These are phyloP conservation scores for Ascochyta pisi DNA, from an alignment of 2,329 filamentous ascomycete species.

Conservation along the genomic window DNA sequence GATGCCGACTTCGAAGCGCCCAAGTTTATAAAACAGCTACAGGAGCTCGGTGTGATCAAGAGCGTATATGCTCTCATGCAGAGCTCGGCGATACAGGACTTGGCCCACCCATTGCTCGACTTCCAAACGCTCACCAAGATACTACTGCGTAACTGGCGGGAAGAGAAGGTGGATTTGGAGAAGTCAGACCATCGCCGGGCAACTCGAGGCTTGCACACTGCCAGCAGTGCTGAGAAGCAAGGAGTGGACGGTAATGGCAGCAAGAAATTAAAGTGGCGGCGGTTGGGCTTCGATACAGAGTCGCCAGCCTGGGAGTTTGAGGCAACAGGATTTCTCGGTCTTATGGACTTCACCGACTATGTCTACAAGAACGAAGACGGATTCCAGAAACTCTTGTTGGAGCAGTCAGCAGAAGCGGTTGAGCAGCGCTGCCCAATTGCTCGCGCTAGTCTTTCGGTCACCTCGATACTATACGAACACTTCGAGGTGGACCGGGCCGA, in stretches of 20 bases:
- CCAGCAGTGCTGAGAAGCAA: constrained; percentile 73
- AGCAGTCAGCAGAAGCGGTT: constrained; percentile 78
- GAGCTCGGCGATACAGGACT: constrained; percentile 86
- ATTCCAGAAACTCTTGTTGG: constrained; percentile 88
- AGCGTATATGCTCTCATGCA: constrained; percentile 93
- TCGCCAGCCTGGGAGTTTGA: constrained; percentile 87
- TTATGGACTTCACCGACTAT: constrained; percentile 97
- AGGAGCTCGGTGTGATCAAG: constrained; percentile 91
- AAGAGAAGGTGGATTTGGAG: constrained; percentile 83
- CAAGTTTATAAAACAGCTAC: constrained; percentile 90
- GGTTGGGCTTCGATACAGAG: constrained; percentile 90
- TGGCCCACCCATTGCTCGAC: constrained; percentile 87
- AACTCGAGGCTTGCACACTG: constrained; percentile 82
- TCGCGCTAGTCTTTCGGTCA: constrained; percentile 84
- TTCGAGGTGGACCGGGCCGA: constrained; percentile 91
- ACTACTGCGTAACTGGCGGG: constrained; percentile 84
- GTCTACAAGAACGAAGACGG: constrained; percentile 89
- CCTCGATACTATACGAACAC: constrained; percentile 88
- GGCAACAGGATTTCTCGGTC: constrained; percentile 83
- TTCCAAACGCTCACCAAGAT: constrained; percentile 93
- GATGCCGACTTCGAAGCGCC: constrained; percentile 87
- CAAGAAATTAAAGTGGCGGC: constrained; percentile 85
- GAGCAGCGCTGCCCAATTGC: constrained; percentile 85
- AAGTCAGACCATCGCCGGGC: constrained; percentile 86
- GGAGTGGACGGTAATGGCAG: constrained; percentile 57